Base-by-base conservation (phyloP, 441 rosid species). In the Biscutella laevigata region DNA sequence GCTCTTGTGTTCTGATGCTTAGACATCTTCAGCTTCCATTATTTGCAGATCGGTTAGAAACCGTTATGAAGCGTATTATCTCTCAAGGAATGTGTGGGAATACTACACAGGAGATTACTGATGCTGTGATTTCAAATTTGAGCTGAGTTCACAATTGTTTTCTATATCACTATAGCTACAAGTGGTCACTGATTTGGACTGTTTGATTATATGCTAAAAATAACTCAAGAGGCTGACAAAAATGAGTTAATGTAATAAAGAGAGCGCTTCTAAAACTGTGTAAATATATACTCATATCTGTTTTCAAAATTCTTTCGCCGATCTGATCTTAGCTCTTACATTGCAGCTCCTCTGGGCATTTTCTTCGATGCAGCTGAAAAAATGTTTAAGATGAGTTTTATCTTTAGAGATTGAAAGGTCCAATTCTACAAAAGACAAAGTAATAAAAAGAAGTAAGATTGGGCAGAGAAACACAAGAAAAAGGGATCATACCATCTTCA, bases 1-100 rank as follows among this genome's bases (percentile, higher is more conserved):
- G 83, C 41, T 85, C 90, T n/a, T 81, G 92, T 7, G 86, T 88
- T 30, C 85, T 88, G 95, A 82, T 88, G 90, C 75, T 80, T 41
- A 76, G 90, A 51, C 82, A 89, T 61, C 83, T 89, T 30, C 85
- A 74, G 71, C 80, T 80, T 63, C 85, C 85, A 20, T 73, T 85
- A 19, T 80, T 71, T 13, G 88, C 95, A 7, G 88, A 89, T 59
- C 66, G 80, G 56, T 68, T 89, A 26, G 90, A 83, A 43, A 77
- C 82, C 3, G 88, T 91, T 0, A 74, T 84, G 69, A 70, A 74
- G 50, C 70, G 57, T 1, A 86, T 71, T 53, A 76, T 83, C 40
- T 32, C 6, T 3, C 79, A 75, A 39, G 86, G 86, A 10, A 70
- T 73, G 67, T 74, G 86, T 16, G 88, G 88, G 35, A 26, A 20